Conservation (phyloP, 73 alveolate species). For the Tetrahymena malaccensis region DNA sequence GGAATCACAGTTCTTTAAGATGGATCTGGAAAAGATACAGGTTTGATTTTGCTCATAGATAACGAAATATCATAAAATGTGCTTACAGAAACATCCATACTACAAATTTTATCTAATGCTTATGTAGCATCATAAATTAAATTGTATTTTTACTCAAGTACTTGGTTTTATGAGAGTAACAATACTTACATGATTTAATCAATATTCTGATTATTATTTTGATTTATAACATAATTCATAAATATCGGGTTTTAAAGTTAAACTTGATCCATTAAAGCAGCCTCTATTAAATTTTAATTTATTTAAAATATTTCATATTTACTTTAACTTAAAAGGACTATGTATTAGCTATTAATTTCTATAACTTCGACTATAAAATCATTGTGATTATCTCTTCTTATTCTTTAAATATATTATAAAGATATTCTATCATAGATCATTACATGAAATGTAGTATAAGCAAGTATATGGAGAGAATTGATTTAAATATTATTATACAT, state of each 20-base stretch:
- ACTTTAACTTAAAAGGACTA: not conserved
- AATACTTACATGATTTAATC: not conserved
- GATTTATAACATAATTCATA: not conserved
- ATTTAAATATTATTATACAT: not conserved
- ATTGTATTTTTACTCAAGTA: not conserved
- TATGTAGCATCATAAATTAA: not conserved
- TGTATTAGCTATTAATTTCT: not conserved
- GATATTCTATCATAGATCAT: not conserved
- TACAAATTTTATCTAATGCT: not conserved
- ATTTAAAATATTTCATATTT: not conserved
- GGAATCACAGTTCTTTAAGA: not conserved
- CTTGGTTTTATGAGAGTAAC: not conserved
- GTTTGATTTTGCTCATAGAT: not conserved
- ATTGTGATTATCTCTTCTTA: not conserved
- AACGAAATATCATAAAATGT: not conserved
- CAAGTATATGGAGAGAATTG: not conserved
- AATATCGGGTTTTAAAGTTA: not conserved
- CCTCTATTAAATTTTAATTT: not conserved
- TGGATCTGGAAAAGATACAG: not conserved
- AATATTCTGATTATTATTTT: too few species aligned
- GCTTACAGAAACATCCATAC: not conserved
- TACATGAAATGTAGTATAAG: not conserved
- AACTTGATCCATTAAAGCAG: not conserved
- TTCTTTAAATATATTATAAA: not conserved
- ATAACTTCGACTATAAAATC: not conserved